Base-by-base conservation (phyloP, 768 basidiomycete genomes). In the Podaxis carcinomalis region DNA sequence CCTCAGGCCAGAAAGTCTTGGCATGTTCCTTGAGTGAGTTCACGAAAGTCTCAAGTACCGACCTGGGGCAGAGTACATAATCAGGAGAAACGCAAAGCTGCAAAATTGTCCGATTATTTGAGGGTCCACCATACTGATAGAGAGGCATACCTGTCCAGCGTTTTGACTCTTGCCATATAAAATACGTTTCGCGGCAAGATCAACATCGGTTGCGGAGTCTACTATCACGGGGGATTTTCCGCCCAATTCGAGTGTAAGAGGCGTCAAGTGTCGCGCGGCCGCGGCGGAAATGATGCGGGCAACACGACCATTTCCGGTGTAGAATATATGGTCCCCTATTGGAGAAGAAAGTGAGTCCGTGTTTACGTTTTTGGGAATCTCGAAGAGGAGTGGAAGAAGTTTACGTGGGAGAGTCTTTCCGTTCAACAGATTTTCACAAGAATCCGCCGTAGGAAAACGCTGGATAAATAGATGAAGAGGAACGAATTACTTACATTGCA, bases 81-180 rank as follows among this genome's bases (percentile, higher is more conserved):
- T 83, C 81, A 2, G 81, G 80, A 3, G 85, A 74, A n/a, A 86
- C 76, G 63, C 91, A 92, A 1, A 84, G 81, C 80, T 88, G 50
- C 7, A 21, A 35, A 13, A 9, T 39, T 23, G 75, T 23, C 74
- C 75, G 4, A 72, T 69, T 23, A 56, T 13, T 9, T 6, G 52
- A 44, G 25, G 25, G 14, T 14, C 6, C 13, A 27, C 13, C 14
- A 50, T 28, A 5, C 3, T 5, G 9, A 21, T 14, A 2, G 42
- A 23, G n/a, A 23, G 1, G 53, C 70, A 56, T 47, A 77, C 83
- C 78, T 89, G 89, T 7, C 90, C 90, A 1, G 83, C 77, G 63
- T 91, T 90, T 60, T 73, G 76, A 7, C 74, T 74, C 70, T 90
- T 91, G 0, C 85, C 89, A 80, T 83, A 88, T 27, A 89, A 70